A percentile compares a stretch with the other conserved stretches of the same genome.
Evolutionary conservation across 805 yeast species (phyloP).

Genomic region (Candida coleopterorum): DNA sequence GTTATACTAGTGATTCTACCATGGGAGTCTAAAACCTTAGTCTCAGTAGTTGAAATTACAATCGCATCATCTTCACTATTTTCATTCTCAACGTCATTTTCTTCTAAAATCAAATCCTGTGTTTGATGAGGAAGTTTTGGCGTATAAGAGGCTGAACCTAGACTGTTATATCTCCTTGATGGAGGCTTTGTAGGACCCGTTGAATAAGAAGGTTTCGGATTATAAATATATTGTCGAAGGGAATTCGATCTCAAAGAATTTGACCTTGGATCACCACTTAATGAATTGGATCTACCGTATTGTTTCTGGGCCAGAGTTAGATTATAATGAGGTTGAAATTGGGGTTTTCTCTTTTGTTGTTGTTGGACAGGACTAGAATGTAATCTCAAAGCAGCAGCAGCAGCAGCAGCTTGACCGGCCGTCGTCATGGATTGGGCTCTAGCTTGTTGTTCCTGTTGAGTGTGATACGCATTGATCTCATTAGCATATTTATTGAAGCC

Average conservation of each 20-base stretch:
- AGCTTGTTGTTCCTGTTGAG: conserved; percentile 2
- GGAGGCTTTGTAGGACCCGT: conserved; percentile 18
- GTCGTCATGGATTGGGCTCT: conserved; percentile 8
- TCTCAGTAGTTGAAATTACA: conserved; percentile 38
- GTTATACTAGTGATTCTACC: conserved; percentile 38
- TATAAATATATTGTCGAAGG: conserved; percentile 30
- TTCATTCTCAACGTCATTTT: conserved; percentile 8
- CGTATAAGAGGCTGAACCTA: conserved; percentile 10
- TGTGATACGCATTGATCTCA: conserved; percentile 6
- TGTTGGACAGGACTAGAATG: conserved; percentile 15
- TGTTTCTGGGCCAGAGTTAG: conserved; percentile 5
- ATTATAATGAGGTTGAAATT: too few species aligned
- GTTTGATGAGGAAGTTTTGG: background rate
- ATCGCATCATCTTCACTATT: conserved; percentile 20
- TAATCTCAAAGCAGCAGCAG: conserved; percentile 38
- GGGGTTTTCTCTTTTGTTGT: conserved; percentile 12
- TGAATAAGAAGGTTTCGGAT: conserved; percentile 35
- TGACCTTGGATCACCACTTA: conserved; percentile 16
- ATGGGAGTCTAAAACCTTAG: conserved; percentile 34
- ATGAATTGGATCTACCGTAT: conserved; percentile 5
- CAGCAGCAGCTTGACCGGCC: conserved; percentile 40
- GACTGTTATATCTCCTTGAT: conserved; percentile 18
- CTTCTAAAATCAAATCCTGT: conserved; percentile 2
- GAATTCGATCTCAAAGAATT: conserved; percentile 31
- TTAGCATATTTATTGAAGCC: conserved; percentile 8